Conservation (phyloP, 2,329 filamentous ascomycete species). For the Intubia oerlemansii region DNA sequence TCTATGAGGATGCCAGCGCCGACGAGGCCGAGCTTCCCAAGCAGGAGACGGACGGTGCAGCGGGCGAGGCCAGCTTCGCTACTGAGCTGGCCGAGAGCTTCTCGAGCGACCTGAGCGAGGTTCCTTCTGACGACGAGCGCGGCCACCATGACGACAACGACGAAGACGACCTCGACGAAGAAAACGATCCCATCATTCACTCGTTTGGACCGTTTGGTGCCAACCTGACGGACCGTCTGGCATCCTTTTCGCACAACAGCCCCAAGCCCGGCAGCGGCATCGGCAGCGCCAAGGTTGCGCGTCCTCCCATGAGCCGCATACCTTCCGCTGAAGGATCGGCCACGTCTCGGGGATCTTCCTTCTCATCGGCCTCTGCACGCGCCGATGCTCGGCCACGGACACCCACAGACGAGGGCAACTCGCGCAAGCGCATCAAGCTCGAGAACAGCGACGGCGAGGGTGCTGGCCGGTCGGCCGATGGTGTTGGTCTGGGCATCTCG, state of each 20-base stretch:
- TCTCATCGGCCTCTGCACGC: neutral
- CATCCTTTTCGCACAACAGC: slow-evolving; percentile 51
- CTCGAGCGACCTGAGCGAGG: slow-evolving; percentile 34
- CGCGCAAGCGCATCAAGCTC: neutral
- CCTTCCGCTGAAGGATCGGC: slow-evolving; percentile 7
- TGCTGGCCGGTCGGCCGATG: slow-evolving; percentile 1
- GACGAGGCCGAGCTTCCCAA: slow-evolving; percentile 27
- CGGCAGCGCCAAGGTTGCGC: slow-evolving; percentile 17
- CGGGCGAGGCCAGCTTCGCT: slow-evolving; percentile 22
- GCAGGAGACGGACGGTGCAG: slow-evolving; percentile 5
- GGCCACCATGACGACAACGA: slow-evolving; percentile 52
- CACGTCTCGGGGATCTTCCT: slow-evolving; percentile 6
- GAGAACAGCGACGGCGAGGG: slow-evolving; percentile 1
- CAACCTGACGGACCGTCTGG: slow-evolving; percentile 63
- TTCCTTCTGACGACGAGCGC: slow-evolving; percentile 34
- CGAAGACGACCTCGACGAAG: slow-evolving; percentile 64
- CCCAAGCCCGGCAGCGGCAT: no score
- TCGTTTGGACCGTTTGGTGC: slow-evolving; percentile 83
- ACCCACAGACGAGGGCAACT: neutral
- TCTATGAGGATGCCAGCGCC: slow-evolving; percentile 52
- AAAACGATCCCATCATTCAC: slow-evolving; percentile 83
- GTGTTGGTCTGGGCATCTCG: slow-evolving; percentile 8
- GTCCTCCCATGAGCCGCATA: slow-evolving; percentile 4
- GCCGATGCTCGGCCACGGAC: neutral
- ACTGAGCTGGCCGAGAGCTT: slow-evolving; percentile 30